phyloP scores from a whole-genome alignment of 2,329 filamentous ascomycete genomes.

The Achaetomium macrosporum region DNA sequence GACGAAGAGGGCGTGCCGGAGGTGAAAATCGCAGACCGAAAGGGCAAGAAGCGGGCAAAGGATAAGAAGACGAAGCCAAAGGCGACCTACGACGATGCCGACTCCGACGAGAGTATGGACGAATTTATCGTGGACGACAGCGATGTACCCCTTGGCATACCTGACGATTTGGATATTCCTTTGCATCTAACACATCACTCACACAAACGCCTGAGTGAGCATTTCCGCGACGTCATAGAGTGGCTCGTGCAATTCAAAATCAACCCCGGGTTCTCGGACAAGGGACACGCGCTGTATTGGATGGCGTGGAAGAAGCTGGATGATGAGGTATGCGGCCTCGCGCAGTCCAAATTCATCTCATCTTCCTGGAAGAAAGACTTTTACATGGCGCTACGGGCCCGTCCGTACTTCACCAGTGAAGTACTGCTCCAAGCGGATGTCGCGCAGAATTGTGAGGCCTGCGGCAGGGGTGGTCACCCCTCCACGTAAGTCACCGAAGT shows the following conservation, averaged over 20 bases:
- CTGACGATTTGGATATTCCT: slow-evolving; percentile 51
- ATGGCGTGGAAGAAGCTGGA: slow-evolving; percentile 67
- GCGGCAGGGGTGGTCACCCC: slow-evolving; percentile 62
- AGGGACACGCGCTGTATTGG: slow-evolving; percentile 57
- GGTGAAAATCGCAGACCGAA: background rate
- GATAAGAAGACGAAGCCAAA: slow-evolving; percentile 7
- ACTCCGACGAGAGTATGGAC: slow-evolving; percentile 34
- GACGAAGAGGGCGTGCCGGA: slow-evolving; percentile 27
- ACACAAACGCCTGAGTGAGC: slow-evolving; percentile 61
- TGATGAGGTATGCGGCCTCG: slow-evolving; percentile 62
- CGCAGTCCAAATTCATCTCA: slow-evolving; percentile 65
- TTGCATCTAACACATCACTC: slow-evolving; percentile 62
- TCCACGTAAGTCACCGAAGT: slow-evolving; percentile 47
- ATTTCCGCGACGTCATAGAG: slow-evolving; percentile 68
- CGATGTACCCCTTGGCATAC: slow-evolving; percentile 50
- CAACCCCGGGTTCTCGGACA: slow-evolving; percentile 60
- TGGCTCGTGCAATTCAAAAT: slow-evolving; percentile 79
- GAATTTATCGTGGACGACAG: slow-evolving; percentile 61
- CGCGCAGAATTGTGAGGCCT: slow-evolving; percentile 61
- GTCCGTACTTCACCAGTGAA: slow-evolving; percentile 54
- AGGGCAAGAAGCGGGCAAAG: slow-evolving; percentile 8
- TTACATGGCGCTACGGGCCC: slow-evolving; percentile 55
- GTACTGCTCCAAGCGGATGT: slow-evolving; percentile 33
- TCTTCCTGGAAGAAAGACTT: slow-evolving; percentile 65
- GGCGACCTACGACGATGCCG: slow-evolving; percentile 13